These are phyloP conservation scores for Cercis canadensis DNA, from an alignment of 306 rosid genomes.

Conservation along the genomic window DNA sequence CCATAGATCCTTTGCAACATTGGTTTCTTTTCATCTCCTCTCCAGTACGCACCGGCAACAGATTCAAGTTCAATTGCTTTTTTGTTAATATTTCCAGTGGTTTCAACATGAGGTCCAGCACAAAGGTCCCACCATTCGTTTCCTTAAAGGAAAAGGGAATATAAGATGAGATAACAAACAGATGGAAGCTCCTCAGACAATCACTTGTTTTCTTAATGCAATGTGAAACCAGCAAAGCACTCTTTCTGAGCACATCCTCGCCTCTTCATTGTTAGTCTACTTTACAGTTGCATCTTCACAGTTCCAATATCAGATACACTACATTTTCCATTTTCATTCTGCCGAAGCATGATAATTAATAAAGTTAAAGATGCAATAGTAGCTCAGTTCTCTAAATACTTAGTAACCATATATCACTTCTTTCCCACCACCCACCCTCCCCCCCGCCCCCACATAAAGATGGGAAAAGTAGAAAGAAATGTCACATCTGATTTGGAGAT, in stretches of 20 bases:
- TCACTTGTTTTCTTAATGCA: constrained; percentile 32
- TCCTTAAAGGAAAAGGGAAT: constrained; percentile 52
- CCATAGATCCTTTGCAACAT: constrained; percentile 98
- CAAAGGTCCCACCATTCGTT: constrained; percentile 99
- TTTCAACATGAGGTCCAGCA: constrained; percentile 97
- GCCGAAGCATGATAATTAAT: constrained; percentile 40
- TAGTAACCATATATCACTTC: neutral
- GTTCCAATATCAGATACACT: constrained; percentile 41
- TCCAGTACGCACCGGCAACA: constrained; percentile 99
- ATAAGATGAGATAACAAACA: constrained; percentile 29
- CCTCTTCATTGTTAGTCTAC: constrained; percentile 39
- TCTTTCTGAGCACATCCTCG: constrained; percentile 35
- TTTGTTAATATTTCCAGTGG: constrained; percentile 88
- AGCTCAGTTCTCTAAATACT: constrained; percentile 32
- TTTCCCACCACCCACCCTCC: too few species aligned
- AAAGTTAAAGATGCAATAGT: constrained; percentile 40
- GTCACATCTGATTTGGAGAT: constrained; percentile 14
- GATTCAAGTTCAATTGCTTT: constrained; percentile 96
- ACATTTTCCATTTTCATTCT: constrained; percentile 43
- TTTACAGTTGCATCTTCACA: constrained; percentile 45
- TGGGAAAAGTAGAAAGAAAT: neutral
- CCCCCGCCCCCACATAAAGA: neutral
- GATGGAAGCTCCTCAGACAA: constrained; percentile 27
- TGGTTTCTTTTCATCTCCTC: constrained; percentile 93
- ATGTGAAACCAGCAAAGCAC: constrained; percentile 35